Evolutionary conservation across 345 rosid species (phyloP).

Genomic region (Arabis hirsuta): DNA sequence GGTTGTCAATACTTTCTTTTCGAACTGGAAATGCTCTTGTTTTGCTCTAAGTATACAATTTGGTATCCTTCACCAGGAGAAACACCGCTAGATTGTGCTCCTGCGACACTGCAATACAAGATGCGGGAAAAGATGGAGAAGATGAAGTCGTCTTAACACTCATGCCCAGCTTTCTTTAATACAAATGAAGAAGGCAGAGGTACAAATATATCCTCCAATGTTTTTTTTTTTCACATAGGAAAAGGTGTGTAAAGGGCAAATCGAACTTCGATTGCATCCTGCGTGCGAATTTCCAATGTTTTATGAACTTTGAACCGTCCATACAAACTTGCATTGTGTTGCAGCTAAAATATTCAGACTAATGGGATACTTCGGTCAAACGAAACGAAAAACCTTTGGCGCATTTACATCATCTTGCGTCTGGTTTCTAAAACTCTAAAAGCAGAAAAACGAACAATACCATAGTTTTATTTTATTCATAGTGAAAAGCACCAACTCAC

Average conservation of each 20-base stretch:
- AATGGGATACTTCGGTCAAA: too few relatives aligned
- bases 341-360: too few relatives aligned
- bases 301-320: slow-evolving; percentile 7
- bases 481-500: too few relatives aligned
- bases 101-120: slow-evolving; percentile 81
- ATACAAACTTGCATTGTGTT: slow-evolving; percentile 7
- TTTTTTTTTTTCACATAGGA: not conserved
- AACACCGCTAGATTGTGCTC: slow-evolving; percentile 91
- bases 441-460: too few relatives aligned
- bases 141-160: slow-evolving; percentile 34
- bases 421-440: too few relatives aligned
- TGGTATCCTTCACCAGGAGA: slow-evolving; percentile 54
- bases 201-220: not conserved
- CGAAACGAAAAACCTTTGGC: too few relatives aligned
- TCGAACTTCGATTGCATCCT: slow-evolving; percentile 8
- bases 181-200: not conserved
- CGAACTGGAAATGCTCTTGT: not conserved
- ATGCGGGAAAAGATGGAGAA: slow-evolving; percentile 71
- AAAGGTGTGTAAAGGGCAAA: slow-evolving; percentile 3
- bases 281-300: not conserved
- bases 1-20: not conserved
- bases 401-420: too few relatives aligned
- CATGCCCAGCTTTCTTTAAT: not conserved
- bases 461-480: too few relatives aligned
- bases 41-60: not conserved